These are phyloP conservation scores for Plasmodium fragile DNA, from an alignment of 169 alveolate genomes.

Conservation along the genomic window DNA sequence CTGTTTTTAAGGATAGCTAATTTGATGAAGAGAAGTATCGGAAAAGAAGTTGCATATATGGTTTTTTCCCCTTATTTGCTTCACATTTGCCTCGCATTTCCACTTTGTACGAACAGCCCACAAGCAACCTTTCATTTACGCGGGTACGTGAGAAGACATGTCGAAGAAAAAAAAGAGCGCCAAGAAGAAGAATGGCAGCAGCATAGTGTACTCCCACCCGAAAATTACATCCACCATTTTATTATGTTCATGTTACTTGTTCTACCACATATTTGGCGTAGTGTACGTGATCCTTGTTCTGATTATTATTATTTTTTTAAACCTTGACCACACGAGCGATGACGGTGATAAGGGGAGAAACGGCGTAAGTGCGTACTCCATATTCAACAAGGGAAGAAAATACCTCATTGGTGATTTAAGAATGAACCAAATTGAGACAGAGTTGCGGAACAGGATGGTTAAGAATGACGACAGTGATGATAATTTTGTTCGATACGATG, in stretches of 20 bases:
- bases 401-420: constrained; percentile 56
- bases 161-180: constrained; percentile 55
- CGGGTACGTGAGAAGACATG: constrained; percentile 17
- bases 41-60: not conserved
- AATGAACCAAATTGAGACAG: constrained; percentile 67
- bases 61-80: not conserved
- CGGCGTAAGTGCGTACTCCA: constrained; percentile 44
- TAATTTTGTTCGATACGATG: constrained; percentile 44
- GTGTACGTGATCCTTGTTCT: constrained; percentile 47
- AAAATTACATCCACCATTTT: constrained; percentile 24
- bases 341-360: not conserved
- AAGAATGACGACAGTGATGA: constrained; percentile 41
- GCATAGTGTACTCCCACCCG: constrained; percentile 29
- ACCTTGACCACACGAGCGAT: constrained; percentile 14
- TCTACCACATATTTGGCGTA: constrained; percentile 30
- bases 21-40: not conserved
- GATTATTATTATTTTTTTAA: constrained; percentile 38
- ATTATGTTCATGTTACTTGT: constrained; percentile 40
- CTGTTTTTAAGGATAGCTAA: not conserved
- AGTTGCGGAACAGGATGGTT: constrained; percentile 24
- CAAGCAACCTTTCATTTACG: not conserved
- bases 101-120: not conserved
- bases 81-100: not conserved
- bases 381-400: constrained; percentile 45
- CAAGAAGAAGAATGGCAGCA: constrained; percentile 30